These are phyloP conservation scores for Noccaea caerulescens DNA, from an alignment of 345 rosid species.

Conservation along the genomic window DNA sequence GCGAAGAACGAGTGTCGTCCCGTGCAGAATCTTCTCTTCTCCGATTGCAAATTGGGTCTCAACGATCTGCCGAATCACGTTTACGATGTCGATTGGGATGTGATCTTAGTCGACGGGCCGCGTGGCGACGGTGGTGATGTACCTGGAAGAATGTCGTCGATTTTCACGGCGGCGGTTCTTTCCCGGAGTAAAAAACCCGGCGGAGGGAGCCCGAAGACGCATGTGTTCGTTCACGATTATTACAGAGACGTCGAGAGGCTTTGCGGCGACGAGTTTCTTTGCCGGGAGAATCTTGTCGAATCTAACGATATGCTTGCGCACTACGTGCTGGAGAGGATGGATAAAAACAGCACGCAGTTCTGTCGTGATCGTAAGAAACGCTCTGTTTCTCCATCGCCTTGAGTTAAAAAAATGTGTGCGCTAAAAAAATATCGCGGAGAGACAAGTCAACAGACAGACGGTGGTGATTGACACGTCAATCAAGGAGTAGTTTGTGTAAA, in stretches of 20 bases:
- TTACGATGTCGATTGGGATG: constrained; percentile 95
- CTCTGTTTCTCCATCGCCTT: constrained; percentile 35
- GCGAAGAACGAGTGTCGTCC: constrained; percentile 79
- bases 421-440: neutral
- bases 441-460: constrained; percentile 6
- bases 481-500: constrained; percentile 32
- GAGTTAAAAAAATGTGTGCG: constrained; percentile 25
- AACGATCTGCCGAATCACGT: constrained; percentile 95
- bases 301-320: constrained; percentile 71
- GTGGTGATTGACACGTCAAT: constrained; percentile 35
- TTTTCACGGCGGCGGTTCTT: constrained; percentile 92
- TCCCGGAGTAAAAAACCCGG: constrained; percentile 76
- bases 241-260: constrained; percentile 77
- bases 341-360: constrained; percentile 51
- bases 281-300: constrained; percentile 78
- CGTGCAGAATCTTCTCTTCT: constrained; percentile 87
- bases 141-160: constrained; percentile 88
- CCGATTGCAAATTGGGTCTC: constrained; percentile 80
- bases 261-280: constrained; percentile 86
- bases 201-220: constrained; percentile 66
- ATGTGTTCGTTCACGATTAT: constrained; percentile 83
- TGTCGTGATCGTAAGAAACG: constrained; percentile 40
- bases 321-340: constrained; percentile 84
- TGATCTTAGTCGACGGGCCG: constrained; percentile 92
- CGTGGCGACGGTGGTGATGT: constrained; percentile 73